Conservation (phyloP, 2,329 filamentous ascomycete species). For the Colletotrichum higginsianum region DNA sequence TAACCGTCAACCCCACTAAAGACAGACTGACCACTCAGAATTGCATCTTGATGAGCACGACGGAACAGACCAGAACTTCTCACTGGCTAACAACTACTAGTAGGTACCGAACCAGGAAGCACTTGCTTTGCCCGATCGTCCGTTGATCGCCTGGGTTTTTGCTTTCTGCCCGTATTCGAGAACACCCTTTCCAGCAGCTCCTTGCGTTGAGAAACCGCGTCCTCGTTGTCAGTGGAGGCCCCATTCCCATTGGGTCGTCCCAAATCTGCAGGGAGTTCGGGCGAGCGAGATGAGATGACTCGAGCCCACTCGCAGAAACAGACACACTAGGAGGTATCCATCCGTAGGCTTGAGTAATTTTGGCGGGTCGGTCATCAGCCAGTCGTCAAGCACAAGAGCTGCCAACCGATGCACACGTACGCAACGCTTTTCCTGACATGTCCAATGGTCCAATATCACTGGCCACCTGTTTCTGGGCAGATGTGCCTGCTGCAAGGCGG, state of each 20-base stretch:
- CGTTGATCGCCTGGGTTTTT: conserved; percentile 12
- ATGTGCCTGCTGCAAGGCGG: conserved; percentile 11
- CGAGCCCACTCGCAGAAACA: conserved; percentile 20
- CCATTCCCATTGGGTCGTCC: conserved; percentile 1
- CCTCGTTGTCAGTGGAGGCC: conserved; percentile 8
- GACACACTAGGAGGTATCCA: background rate
- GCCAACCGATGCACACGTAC: conserved; percentile 21
- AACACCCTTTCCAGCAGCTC: conserved; percentile 4
- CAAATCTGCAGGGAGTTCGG: conserved; percentile 38
- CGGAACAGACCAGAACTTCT: background rate
- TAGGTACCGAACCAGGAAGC: background rate
- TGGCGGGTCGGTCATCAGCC: conserved; percentile 13
- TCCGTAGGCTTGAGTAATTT: conserved; percentile 27
- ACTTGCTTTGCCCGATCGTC: conserved; percentile 19
- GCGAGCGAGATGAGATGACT: conserved; percentile 40
- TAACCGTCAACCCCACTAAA: conserved; percentile 10
- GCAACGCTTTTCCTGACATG: conserved; percentile 23
- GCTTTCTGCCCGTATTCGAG: conserved; percentile 4
- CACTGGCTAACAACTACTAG: background rate
- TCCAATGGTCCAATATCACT: conserved; percentile 9
- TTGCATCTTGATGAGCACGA: background rate
- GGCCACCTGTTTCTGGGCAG: conserved; percentile 12
- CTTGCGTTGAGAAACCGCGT: background rate
- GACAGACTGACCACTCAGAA: conserved; percentile 12
- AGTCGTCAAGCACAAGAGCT: background rate